A percentile compares a stretch with the other conserved stretches of the same genome.
These are phyloP conservation scores for Piloderma croceum DNA, from an alignment of 768 basidiomycete genomes.

Conservation along the genomic window DNA sequence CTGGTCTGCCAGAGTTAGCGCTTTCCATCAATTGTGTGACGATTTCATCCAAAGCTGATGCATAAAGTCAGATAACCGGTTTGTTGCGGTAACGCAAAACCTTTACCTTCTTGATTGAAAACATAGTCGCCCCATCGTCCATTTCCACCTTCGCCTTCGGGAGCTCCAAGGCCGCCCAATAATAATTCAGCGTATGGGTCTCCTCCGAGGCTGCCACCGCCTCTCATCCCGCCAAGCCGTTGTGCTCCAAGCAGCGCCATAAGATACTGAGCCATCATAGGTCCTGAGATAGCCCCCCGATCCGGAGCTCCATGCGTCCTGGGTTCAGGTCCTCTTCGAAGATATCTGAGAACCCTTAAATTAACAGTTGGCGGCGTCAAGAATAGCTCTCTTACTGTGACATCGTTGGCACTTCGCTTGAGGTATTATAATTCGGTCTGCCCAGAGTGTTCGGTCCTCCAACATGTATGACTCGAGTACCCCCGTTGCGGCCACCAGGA, in stretches of 20 bases:
- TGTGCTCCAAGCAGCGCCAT: slow-evolving; percentile 45
- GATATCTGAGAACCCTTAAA: slow-evolving; percentile 28
- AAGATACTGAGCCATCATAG: slow-evolving; percentile 69
- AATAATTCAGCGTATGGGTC: slow-evolving; percentile 43
- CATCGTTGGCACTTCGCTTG: neutral
- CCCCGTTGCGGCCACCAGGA: no score
- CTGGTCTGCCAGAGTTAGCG: slow-evolving; percentile 65
- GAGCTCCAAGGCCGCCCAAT: slow-evolving; percentile 20
- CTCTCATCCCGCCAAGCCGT: slow-evolving; percentile 16
- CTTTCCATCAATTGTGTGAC: slow-evolving; percentile 86
- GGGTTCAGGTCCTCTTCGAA: slow-evolving; percentile 29
- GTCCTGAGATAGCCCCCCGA: slow-evolving; percentile 53
- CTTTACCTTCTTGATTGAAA: slow-evolving; percentile 79
- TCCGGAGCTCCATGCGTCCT: no score
- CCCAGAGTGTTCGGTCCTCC: slow-evolving; percentile 1
- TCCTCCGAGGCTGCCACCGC: slow-evolving; percentile 29
- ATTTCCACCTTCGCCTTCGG: slow-evolving; percentile 35
- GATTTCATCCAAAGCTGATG: slow-evolving; percentile 74
- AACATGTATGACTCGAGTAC: no score
- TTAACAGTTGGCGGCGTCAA: slow-evolving; percentile 10
- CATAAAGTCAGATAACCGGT: neutral
- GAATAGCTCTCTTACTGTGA: no score
- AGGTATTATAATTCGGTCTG: neutral
- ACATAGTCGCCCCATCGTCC: slow-evolving; percentile 88
- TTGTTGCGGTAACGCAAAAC: neutral